A percentile compares a stretch with the other conserved stretches of the same genome.
Conservation (phyloP, 257 asterid genomes). For the Lycium barbarum region DNA sequence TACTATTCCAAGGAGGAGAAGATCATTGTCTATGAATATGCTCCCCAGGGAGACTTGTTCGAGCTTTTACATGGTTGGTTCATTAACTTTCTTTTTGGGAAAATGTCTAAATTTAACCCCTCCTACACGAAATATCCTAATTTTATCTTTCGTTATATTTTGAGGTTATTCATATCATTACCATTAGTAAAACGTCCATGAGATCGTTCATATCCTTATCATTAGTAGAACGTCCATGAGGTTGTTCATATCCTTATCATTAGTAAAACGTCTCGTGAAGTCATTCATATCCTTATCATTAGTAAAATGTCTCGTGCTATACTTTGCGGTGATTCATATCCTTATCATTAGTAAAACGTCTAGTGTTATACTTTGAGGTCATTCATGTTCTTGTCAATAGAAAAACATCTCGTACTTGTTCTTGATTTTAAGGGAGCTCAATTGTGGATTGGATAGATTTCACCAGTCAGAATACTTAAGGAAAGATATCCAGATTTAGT, state of each 20-base stretch:
- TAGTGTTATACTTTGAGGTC: too few relatives aligned
- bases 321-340: not conserved
- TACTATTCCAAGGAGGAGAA: slow-evolving; percentile 70
- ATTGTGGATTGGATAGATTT: too few relatives aligned
- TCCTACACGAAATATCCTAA: not conserved
- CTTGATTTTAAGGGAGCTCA: too few relatives aligned
- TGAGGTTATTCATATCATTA: not conserved
- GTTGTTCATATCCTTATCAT: not conserved
- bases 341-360: too few relatives aligned
- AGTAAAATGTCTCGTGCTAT: not conserved
- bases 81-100: not conserved
- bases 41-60: slow-evolving; percentile 56
- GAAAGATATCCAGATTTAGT: too few relatives aligned
- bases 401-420: too few relatives aligned
- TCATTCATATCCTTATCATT: not conserved
- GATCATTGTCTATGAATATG: slow-evolving; percentile 61
- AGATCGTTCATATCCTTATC: not conserved
- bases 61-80: slow-evolving; percentile 66
- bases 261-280: not conserved
- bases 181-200: not conserved
- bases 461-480: too few relatives aligned
- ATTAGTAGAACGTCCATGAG: not conserved
- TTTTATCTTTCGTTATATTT: not conserved
- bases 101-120: not conserved
- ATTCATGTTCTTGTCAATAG: too few relatives aligned